These are phyloP conservation scores for Leptographium wingfieldii DNA, from an alignment of 2,329 filamentous ascomycete species.

Conservation along the genomic window DNA sequence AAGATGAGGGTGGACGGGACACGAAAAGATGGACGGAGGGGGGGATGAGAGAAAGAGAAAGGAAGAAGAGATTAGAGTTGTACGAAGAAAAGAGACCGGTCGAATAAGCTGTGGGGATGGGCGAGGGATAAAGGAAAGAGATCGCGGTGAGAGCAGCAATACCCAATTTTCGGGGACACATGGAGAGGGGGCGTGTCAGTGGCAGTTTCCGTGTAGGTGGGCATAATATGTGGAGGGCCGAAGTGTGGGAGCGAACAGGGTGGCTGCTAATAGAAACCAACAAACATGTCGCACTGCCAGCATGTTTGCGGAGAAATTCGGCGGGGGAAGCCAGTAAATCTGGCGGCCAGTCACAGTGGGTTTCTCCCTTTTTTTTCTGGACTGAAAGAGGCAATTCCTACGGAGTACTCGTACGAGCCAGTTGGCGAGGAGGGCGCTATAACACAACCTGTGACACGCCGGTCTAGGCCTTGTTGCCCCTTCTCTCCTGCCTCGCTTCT, in stretches of 20 bases:
- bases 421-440: neutral
- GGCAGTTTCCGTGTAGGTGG: neutral
- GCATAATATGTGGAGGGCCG: conserved; percentile 5
- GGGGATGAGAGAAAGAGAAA: neutral
- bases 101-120: conserved; percentile 11
- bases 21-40: neutral
- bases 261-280: neutral
- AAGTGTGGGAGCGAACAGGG: conserved; percentile 1
- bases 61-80: neutral
- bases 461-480: neutral
- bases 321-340: conserved; percentile 2
- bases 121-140: conserved; percentile 9
- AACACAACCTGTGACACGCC: neutral
- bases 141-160: conserved; percentile 1
- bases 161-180: neutral
- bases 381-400: neutral
- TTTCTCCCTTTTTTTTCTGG: neutral
- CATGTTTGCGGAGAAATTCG: conserved; percentile 9
- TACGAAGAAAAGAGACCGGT: conserved; percentile 4
- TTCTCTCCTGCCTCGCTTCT: too few species aligned
- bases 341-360: conserved; percentile 1
- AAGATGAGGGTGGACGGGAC: neutral
- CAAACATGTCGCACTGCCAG: neutral
- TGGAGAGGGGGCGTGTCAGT: neutral
- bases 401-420: neutral